Evolutionary conservation across 495 filamentous ascomycete species (phyloP).

Genomic region (Ramalina intermedia): DNA sequence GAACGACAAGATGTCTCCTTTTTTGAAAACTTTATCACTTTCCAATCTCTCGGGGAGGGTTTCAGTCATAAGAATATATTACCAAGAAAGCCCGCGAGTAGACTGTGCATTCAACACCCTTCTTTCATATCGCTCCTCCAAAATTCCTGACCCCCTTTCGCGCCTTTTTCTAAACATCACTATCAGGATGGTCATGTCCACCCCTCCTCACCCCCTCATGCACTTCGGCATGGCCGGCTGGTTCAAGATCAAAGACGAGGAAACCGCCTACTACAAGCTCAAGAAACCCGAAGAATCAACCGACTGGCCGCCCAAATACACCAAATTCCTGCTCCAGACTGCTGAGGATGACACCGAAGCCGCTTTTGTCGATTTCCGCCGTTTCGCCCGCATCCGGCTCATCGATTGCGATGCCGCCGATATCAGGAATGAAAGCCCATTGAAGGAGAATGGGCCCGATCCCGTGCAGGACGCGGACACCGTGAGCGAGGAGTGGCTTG

Average conservation of each 20-base stretch:
- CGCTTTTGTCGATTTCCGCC: slow-evolving; percentile 70
- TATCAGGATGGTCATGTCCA: slow-evolving; percentile 42
- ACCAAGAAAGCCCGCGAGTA: no score
- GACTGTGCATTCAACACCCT: no score
- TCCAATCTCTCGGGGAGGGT: no score
- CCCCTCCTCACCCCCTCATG: slow-evolving; percentile 75
- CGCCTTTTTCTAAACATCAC: no score
- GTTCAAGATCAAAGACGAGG: slow-evolving; percentile 68
- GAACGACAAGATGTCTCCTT: neutral
- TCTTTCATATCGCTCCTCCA: no score
- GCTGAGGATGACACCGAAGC: slow-evolving; percentile 48
- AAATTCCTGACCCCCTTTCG: no score
- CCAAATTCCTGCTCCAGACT: slow-evolving; percentile 70
- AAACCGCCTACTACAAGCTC: slow-evolving; percentile 63
- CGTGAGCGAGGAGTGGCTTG: slow-evolving; percentile 59
- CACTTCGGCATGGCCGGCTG: slow-evolving; percentile 87
- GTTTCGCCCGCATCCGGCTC: slow-evolving; percentile 63
- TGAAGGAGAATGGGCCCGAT: slow-evolving; percentile 87
- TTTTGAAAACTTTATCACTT: no score
- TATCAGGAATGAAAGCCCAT: slow-evolving; percentile 62
- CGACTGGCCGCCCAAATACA: slow-evolving; percentile 79
- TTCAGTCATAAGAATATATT: no score
- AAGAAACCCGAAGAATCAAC: slow-evolving; percentile 39
- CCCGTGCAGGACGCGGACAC: slow-evolving; percentile 69
- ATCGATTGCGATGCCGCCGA: slow-evolving; percentile 63